These are phyloP conservation scores for Epichloe hybrida DNA, from an alignment of 2,329 filamentous ascomycete genomes.

Conservation along the genomic window DNA sequence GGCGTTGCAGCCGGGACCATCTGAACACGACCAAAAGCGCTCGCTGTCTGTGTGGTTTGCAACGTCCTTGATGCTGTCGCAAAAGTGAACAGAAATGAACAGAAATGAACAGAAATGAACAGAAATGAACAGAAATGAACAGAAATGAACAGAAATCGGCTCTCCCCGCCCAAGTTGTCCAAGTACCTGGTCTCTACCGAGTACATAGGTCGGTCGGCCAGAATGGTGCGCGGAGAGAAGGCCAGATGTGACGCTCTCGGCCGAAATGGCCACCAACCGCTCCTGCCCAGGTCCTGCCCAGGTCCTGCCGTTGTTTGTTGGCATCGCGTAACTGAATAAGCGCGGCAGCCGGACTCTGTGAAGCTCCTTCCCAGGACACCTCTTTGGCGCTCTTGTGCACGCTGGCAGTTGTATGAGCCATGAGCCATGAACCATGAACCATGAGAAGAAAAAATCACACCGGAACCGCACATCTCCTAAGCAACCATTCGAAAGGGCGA, in stretches of 20 bases:
- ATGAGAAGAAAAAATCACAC: not conserved
- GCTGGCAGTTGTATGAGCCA: not conserved
- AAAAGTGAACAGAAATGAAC: too few species aligned
- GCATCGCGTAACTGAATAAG: not conserved
- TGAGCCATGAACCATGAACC: not conserved
- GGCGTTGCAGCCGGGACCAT: too few species aligned
- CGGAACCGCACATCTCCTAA: not conserved
- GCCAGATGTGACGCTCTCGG: not conserved
- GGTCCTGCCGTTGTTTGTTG: not conserved
- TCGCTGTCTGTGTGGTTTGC: too few species aligned
- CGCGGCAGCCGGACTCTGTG: not conserved
- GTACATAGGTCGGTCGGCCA: not conserved
- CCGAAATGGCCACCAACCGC: not conserved
- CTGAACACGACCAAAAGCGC: too few species aligned
- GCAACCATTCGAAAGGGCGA: not conserved
- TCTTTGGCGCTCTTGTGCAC: not conserved
- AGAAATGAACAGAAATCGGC: too few species aligned
- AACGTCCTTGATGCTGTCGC: too few species aligned
- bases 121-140: too few species aligned
- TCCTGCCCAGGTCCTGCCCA: too few species aligned
- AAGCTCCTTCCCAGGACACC: not conserved
- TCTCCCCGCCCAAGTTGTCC: too few species aligned
- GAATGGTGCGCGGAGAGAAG: not conserved
- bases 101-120: too few species aligned
- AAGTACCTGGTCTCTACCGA: not conserved